Base-by-base conservation (phyloP, 768 basidiomycete genomes). In the Phanerodontia chrysosporium region DNA sequence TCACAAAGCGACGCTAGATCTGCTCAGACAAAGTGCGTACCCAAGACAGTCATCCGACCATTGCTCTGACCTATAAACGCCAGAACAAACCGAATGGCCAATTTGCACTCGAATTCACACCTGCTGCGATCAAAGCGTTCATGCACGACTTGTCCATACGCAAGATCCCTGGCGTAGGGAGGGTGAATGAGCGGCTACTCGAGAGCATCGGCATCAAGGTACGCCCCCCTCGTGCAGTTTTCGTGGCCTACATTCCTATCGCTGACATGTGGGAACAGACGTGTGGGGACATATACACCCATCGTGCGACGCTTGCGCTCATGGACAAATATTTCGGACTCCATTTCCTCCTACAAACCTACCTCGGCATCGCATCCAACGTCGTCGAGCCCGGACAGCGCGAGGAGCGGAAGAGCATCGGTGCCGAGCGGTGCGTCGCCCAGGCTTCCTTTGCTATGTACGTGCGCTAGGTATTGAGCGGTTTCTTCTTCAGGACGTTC, bases 31-130 rank as follows among this genome's bases (percentile, higher is more conserved):
- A 89, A 78, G 89, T 88, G 42, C 35, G 21, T 18, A 10, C 5
- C 6, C 29, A 16, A 2, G 14, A 45, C 18, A 27, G 27, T 22
- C 8, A 21, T 8, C 30, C 5, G 7, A n/a, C 36, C 39, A n/a
- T 58, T 13, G 16, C 10, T 27, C 25, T 54, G 13, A 42, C 53
- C 1, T 7, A 21, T 36, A 36, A 30, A 27, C 59, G 4, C 1
- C 62, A 91, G 87, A 96, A 98, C 71, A 98, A 98, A 73, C 95
- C 95, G 2, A 92, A 96, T 66, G 95, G 94, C 13, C 95, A 97
- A 71, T 98, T 84, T 63, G 80, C 82, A 64, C 81, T 97, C 24
- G 73, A 83, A 2, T 92, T 89, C 65, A 81, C 88, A 27, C 70
- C 79, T 1, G 67, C 82, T 28, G 74, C 79, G 8, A 87, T 98